Evolutionary conservation across 2,329 filamentous ascomycete species (phyloP).

Genomic region (Pseudogymnoascus sp.): DNA sequence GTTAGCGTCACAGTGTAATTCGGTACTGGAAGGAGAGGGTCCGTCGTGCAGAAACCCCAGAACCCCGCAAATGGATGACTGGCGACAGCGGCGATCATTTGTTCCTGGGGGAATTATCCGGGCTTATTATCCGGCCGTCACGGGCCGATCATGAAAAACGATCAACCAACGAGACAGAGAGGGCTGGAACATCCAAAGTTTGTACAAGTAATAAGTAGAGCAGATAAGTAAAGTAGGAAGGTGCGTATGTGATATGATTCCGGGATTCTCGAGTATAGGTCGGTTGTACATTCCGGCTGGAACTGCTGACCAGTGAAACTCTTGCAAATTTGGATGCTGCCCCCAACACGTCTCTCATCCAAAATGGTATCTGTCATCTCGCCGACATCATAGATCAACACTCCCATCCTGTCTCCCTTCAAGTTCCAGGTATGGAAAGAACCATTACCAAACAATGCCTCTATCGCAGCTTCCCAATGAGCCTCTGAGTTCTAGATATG

Average conservation of each 20-base stretch:
- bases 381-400: too few relatives aligned
- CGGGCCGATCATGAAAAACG: neutral
- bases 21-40: neutral
- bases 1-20: neutral
- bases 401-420: too few relatives aligned
- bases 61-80: neutral
- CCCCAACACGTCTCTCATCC: too few relatives aligned
- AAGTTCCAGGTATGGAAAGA: too few relatives aligned
- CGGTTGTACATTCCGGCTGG: neutral
- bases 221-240: neutral
- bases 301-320: neutral
- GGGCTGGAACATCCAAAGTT: neutral
- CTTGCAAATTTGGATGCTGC: neutral
- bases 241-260: neutral
- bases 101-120: constrained; percentile 1
- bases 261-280: neutral
- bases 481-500: too few relatives aligned
- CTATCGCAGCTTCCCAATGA: too few relatives aligned
- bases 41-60: neutral
- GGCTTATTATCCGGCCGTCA: neutral
- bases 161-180: neutral
- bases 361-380: too few relatives aligned
- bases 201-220: neutral
- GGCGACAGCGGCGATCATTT: neutral
- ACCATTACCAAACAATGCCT: too few relatives aligned